Base-by-base conservation (phyloP, 306 rosid species). In the Inga leiocalycina region DNA sequence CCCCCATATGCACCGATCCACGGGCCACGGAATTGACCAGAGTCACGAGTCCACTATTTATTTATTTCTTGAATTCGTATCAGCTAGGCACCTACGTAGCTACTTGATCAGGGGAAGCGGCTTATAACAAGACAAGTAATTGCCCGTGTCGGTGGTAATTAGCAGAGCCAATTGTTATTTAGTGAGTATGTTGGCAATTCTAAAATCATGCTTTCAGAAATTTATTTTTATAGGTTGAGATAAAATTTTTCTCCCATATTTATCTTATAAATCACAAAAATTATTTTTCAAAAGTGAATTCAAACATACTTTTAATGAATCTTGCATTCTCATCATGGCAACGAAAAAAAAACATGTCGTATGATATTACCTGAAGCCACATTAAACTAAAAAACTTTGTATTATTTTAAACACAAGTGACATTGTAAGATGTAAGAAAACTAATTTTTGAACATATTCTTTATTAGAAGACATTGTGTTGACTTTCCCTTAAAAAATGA, bases 21-120 rank as follows among this genome's bases (percentile, higher is more conserved):
- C 43, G 74, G 75, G 27, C 82, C 79, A 8, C 64, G 43, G 46
- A 86, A 71, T 86, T 83, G 89, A 83, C 87, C 78, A 13, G 13
- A 59, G 74, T 83, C 84, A 34, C 80, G 20, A 43, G 75, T 71
- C 39, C 57, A 71, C 37, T 34, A 15, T 65, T 32, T 64, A 30
- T 65, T 65, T 65, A 32, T 37, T 35, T 39, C 41, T 19, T 68
- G 48, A 37, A 20, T 37, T 39, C 48, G 39, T 9, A 68, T 37
- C 73, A 37, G 3, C 9, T 68, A 68, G 48, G n/a, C 45, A 17
- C 71, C 46, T 68, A 64, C 19, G 0, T 14, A 6, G 41, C 41
- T 64, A 37, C 30, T 39, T 19, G 48, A 37, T 68, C 7, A 20
- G 45, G 11, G 52, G 44, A 44, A 22, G 35, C 56, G 12, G 56